Conservation (phyloP, 2,329 filamentous ascomycete species). For the Aspergillus brasiliensis region DNA sequence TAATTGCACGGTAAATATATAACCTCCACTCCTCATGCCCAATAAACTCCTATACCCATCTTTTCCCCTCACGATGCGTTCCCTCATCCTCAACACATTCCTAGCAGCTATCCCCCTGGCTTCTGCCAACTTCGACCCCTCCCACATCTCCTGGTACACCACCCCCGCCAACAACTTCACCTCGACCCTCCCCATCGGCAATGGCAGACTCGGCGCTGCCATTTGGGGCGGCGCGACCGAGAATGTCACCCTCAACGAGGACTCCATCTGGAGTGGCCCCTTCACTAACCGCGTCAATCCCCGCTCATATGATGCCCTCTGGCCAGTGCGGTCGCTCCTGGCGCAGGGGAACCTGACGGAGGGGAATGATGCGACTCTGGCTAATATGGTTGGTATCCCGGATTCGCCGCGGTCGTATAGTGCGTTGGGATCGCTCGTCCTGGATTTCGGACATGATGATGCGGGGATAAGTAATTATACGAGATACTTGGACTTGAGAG, state of each 20-base stretch:
- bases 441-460: constrained; percentile 12
- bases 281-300: constrained; percentile 19
- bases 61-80: not conserved
- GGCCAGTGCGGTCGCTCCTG: constrained; percentile 3
- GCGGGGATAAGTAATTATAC: constrained; percentile 4
- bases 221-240: constrained; percentile 19
- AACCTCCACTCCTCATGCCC: not conserved
- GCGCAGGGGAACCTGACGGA: constrained; percentile 12
- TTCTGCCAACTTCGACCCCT: not conserved
- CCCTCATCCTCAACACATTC: not conserved
- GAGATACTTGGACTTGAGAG: constrained; percentile 11
- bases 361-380: constrained; percentile 2
- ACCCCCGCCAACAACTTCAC: constrained; percentile 21
- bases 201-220: constrained; percentile 21
- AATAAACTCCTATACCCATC: not conserved
- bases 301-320: not conserved
- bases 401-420: constrained; percentile 15
- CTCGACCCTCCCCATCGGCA: constrained; percentile 21
- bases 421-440: constrained; percentile 9
- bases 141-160: constrained; percentile 13
- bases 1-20: not conserved
- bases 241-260: constrained; percentile 24
- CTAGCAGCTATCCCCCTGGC: too few relatives aligned
- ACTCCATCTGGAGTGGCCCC: constrained; percentile 24
- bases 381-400: constrained; percentile 10